Evolutionary conservation across 805 yeast species (phyloP).

Genomic region (Cyberlindnera japonica): DNA sequence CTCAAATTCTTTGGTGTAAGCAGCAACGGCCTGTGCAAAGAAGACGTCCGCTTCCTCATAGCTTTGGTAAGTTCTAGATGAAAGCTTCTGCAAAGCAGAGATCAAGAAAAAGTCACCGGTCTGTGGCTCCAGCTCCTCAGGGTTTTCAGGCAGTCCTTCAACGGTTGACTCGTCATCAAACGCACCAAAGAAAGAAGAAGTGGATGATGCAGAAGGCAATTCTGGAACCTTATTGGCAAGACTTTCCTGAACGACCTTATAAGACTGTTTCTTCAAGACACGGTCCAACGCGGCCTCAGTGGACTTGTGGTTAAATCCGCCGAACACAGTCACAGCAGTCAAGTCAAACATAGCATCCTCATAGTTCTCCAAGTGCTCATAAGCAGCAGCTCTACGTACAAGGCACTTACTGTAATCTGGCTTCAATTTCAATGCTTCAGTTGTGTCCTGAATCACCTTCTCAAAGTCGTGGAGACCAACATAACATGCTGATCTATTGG

Average conservation of each 20-base stretch:
- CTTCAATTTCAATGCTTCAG: slow-evolving; percentile 77
- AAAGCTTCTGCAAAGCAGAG: slow-evolving; percentile 58
- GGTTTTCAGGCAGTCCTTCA: slow-evolving; percentile 36
- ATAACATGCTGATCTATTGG: slow-evolving; percentile 96
- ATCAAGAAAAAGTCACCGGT: slow-evolving; percentile 62
- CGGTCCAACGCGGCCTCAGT: slow-evolving; percentile 83
- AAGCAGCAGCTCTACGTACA: slow-evolving; percentile 89
- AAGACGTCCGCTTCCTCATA: slow-evolving; percentile 35
- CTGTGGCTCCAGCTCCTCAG: slow-evolving; percentile 32
- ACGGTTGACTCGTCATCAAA: slow-evolving; percentile 54
- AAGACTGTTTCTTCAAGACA: slow-evolving; percentile 77
- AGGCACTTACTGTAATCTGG: slow-evolving; percentile 91
- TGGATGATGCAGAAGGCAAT: slow-evolving; percentile 79
- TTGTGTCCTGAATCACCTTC: slow-evolving; percentile 83
- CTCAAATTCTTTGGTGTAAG: slow-evolving; percentile 33
- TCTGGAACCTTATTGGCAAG: slow-evolving; percentile 36
- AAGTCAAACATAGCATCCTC: slow-evolving; percentile 88
- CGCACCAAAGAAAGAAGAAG: slow-evolving; percentile 86
- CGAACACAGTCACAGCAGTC: slow-evolving; percentile 82
- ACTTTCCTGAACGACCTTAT: slow-evolving; percentile 60
- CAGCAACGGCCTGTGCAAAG: slow-evolving; percentile 55
- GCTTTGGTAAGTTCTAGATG: slow-evolving; percentile 38
- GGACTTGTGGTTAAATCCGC: slow-evolving; percentile 75
- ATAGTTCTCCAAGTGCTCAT: slow-evolving; percentile 74
- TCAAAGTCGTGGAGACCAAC: slow-evolving; percentile 76